Base-by-base conservation (phyloP, 2,329 filamentous ascomycete genomes). In the Trichoderma oligosporum region DNA sequence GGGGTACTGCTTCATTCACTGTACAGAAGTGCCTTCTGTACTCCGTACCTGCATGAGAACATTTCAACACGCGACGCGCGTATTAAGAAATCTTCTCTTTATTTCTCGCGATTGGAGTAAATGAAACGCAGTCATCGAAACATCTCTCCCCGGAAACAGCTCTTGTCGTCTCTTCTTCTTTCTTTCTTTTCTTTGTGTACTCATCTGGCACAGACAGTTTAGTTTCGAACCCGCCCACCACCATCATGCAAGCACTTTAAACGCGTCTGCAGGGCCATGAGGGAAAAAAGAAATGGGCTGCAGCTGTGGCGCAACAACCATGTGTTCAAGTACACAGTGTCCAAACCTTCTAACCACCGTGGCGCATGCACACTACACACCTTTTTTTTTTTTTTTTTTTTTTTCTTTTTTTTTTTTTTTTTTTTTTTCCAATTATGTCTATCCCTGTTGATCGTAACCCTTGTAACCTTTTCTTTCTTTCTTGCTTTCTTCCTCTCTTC, bases 171-270 rank as follows among this genome's bases (percentile, higher is more conserved):
- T n/a, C n/a, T 20, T 38, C 29, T 54, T 31, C 18, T 49, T 24
- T 49, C 36, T 48, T 24, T 48, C 18, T 31, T 48, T 36, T 36
- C 29, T 24, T 35, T 36, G 14, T 8, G 35, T 38, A 24, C n/a
- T n/a, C n/a, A n/a, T n/a, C n/a, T n/a, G n/a, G n/a, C n/a, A n/a
- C n/a, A n/a, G n/a, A n/a, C n/a, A n/a, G n/a, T n/a, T n/a, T n/a
- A n/a, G n/a, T n/a, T n/a, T n/a, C n/a, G n/a, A n/a, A n/a, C n/a
- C n/a, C n/a, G n/a, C n/a, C 33, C 12, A 29, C 16, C 24, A 18
- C 7, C 11, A 8, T 35, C 49, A 53, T 53, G 49, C 52, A 55
- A 46, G 52, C 52, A 55, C 52, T 55, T 45, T 55, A 55, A 8
- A 12, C 41, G 31, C 41, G 41, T 39, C 52, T 46, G 52, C 52